A percentile compares a stretch with the other conserved stretches of the same genome.
Conservation (phyloP, 768 basidiomycete species). For the Lactifluus pinguis region DNA sequence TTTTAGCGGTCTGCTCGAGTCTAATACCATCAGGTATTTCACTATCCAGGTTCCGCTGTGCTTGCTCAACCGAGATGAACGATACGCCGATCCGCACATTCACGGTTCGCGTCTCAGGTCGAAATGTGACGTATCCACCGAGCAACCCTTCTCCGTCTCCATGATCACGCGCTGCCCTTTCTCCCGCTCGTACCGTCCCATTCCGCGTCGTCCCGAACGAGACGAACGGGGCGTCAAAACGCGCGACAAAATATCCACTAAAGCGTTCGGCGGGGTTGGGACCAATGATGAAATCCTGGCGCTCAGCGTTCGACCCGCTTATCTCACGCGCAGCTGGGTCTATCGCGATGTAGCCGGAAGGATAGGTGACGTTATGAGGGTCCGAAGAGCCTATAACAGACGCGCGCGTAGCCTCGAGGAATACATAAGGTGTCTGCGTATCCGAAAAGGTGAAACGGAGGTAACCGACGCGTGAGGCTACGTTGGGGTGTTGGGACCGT, state of each 20-base stretch:
- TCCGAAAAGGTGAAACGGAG: slow-evolving; percentile 56
- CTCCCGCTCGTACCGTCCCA: background rate
- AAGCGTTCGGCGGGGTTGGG: slow-evolving; percentile 33
- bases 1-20: slow-evolving; percentile 31
- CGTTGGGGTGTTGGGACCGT: background rate
- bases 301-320: slow-evolving; percentile 54
- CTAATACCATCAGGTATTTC: slow-evolving; percentile 33
- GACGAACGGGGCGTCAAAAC: slow-evolving; percentile 40
- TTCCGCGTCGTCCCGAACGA: slow-evolving; percentile 27
- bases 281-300: slow-evolving; percentile 62
- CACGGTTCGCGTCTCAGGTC: slow-evolving; percentile 27
- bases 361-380: slow-evolving; percentile 41
- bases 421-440: slow-evolving; percentile 43
- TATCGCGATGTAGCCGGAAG: slow-evolving; percentile 43
- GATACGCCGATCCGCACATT: slow-evolving; percentile 60
- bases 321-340: slow-evolving; percentile 39
- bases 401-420: slow-evolving; percentile 59
- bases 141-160: slow-evolving; percentile 31
- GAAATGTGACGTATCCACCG: slow-evolving; percentile 44
- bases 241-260: slow-evolving; percentile 47
- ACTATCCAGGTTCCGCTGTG: slow-evolving; percentile 30
- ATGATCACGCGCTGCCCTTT: background rate
- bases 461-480: slow-evolving; percentile 71
- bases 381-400: slow-evolving; percentile 48
- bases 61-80: slow-evolving; percentile 24